phyloP scores from a whole-genome alignment of 768 basidiomycete genomes.

The Melanogaster broomeanus region DNA sequence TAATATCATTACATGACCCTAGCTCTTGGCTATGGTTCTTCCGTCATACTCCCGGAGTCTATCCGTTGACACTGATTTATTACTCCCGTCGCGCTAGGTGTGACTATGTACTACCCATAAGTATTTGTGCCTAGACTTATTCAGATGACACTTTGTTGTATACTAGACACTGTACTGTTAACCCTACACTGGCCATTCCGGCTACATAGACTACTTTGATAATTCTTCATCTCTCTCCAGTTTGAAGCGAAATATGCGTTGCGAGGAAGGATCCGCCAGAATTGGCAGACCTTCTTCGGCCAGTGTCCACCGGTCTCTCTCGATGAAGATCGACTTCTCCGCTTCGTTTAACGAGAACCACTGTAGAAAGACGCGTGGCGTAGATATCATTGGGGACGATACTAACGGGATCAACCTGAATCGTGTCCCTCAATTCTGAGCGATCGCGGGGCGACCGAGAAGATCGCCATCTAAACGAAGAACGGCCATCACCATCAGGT shows the following conservation, averaged over 20 bases:
- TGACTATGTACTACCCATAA: slow-evolving; percentile 27
- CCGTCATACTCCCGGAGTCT: background rate
- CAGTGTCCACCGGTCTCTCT: slow-evolving; percentile 68
- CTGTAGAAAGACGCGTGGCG: slow-evolving; percentile 74
- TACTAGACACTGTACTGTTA: slow-evolving; percentile 35
- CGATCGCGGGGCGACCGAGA: slow-evolving; percentile 47
- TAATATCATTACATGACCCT: slow-evolving; percentile 54
- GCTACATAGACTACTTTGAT: slow-evolving; percentile 20
- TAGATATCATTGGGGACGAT: slow-evolving; percentile 39
- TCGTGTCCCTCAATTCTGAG: slow-evolving; percentile 59
- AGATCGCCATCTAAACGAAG: slow-evolving; percentile 25
- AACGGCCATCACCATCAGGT: slow-evolving; percentile 1
- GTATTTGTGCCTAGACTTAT: slow-evolving; percentile 30
- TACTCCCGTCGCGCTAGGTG: slow-evolving; percentile 32
- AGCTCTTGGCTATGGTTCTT: background rate
- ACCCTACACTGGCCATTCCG: slow-evolving; percentile 10
- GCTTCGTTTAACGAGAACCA: slow-evolving; percentile 61
- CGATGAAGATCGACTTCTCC: slow-evolving; percentile 67
- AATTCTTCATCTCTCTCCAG: slow-evolving; percentile 20
- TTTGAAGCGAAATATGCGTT: slow-evolving; percentile 56
- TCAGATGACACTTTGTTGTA: slow-evolving; percentile 28
- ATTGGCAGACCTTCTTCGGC: slow-evolving; percentile 39
- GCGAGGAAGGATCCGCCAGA: slow-evolving; percentile 40
- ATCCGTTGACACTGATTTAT: slow-evolving; percentile 19
- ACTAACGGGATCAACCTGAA: slow-evolving; percentile 58